Conservation (phyloP, 2,329 filamentous ascomycete genomes). For the Tolypocladium inflatum region DNA sequence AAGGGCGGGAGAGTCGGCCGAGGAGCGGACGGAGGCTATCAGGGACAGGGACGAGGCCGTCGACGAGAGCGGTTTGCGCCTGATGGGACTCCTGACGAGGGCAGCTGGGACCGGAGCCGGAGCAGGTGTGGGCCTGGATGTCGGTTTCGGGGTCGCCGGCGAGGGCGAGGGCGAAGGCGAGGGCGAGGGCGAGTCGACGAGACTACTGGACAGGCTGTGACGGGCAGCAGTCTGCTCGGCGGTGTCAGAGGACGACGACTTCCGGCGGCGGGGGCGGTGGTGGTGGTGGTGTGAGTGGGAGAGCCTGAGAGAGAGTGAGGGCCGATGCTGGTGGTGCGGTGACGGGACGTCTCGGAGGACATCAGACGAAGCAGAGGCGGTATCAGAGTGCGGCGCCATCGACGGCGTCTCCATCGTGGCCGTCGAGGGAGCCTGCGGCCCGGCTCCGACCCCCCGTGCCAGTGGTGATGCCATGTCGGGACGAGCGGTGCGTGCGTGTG, state of each 20-base stretch:
- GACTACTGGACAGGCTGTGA: not conserved
- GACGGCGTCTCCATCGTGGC: not conserved
- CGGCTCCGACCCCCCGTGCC: not conserved
- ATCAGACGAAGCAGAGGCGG: constrained; percentile 28
- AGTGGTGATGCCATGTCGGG: constrained; percentile 13
- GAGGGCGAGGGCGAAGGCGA: too few relatives aligned
- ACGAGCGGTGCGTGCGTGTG: constrained; percentile 4
- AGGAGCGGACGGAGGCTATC: constrained; percentile 29
- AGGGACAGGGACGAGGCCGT: constrained; percentile 37
- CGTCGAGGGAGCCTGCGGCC: not conserved
- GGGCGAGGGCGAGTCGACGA: not conserved
- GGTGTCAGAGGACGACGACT: not conserved
- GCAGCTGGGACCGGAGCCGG: constrained; percentile 7
- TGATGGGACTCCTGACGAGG: constrained; percentile 29
- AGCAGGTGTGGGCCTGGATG: constrained; percentile 7
- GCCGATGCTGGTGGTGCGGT: constrained; percentile 4
- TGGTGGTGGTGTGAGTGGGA: constrained; percentile 7
- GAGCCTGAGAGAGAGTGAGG: constrained; percentile 15
- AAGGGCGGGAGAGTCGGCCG: constrained; percentile 5
- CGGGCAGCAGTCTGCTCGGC: not conserved
- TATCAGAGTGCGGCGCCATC: constrained; percentile 21
- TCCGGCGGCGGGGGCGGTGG: not conserved
- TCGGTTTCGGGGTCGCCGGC: constrained; percentile 1
- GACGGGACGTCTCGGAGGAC: constrained; percentile 7
- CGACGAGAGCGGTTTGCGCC: constrained; percentile 51